Conservation (phyloP, 192 early-diverging fungal genomes). For the Lobosporangium transversale region DNA sequence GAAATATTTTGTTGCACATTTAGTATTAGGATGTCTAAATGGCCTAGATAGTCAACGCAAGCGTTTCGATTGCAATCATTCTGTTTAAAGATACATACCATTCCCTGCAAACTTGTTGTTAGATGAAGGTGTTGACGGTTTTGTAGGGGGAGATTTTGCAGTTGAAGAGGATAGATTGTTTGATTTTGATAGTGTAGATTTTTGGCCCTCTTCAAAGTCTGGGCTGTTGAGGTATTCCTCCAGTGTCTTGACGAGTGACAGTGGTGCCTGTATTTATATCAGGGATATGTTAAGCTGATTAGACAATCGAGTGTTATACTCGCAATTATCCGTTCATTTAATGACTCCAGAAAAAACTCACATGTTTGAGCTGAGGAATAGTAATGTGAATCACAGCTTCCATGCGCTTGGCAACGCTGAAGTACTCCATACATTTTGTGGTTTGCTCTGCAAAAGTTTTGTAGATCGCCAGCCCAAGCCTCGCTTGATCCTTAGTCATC, state of each 20-base stretch:
- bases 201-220: constrained; percentile 73
- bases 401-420: constrained; percentile 72
- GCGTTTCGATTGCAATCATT: no score
- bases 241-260: constrained; percentile 69
- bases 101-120: constrained; percentile 14
- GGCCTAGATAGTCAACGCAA: no score
- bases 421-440: constrained; percentile 71
- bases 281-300: no score
- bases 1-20: not conserved
- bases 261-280: constrained; percentile 69
- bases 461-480: constrained; percentile 75
- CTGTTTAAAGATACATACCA: no score
- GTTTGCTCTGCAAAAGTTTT: constrained; percentile 81
- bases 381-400: constrained; percentile 65
- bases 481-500: constrained; percentile 73
- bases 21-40: not conserved
- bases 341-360: constrained; percentile 52
- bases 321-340: no score
- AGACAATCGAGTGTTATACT: no score
- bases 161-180: constrained; percentile 21
- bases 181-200: constrained; percentile 11
- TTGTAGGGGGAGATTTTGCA: constrained; percentile 13
- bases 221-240: constrained; percentile 76
- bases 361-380: constrained; percentile 82
- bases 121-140: constrained; percentile 12